Evolutionary conservation across 371 early-diverging fungal species (phyloP), one percentile per base, ranked within the genome.

Genomic region (Mortierella sp.): DNA sequence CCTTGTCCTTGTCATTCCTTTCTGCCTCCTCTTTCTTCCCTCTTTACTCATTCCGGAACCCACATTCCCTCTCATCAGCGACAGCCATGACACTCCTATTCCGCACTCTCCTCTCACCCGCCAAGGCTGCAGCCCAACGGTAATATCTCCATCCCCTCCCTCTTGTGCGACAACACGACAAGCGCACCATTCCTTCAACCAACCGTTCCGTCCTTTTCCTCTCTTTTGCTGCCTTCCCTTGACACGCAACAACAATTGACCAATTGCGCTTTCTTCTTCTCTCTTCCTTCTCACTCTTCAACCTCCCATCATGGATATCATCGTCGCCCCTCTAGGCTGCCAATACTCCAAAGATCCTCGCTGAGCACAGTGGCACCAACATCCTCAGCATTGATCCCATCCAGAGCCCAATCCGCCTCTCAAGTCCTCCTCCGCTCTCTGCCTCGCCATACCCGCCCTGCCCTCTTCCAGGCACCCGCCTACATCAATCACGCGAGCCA

Each of bases 41-140:
- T 40, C 43, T 6, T 51, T 50, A 50, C n/a, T 44, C 59, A 6
- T 54, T 31, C 26, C 64, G 37, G n/a, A 10, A 40, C 10, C 67
- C 3, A 19, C 53, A n/a, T 50, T 31, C 28, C 71, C 72, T 72
- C 51, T 72, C 51, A 44, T 54, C 50, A 37, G 9, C 28, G 26
- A 43, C 53, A 21, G 54, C 64, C 59, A 69, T 54, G 73, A 76
- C 73, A 24, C 59, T 74, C 73, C 43, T 40, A 31, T 37, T 82
- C 61, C 82, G 78, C 73, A 74, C 70, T 57, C 40, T 82, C 21
- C 53, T 78, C 43, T 78, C 78, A 26, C 75, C 82, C 26, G 64
- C 72, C 48, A 77, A 46, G 31, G 77, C 74, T 28, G 77, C 76
- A 59, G 46, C 75, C 55, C 78, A 76, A 69, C 73, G 75, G 82